Percentiles rank a stretch among this genome's conserved stretches.
Conservation (phyloP, 495 filamentous ascomycete species). For the Penicillium nucicola region DNA sequence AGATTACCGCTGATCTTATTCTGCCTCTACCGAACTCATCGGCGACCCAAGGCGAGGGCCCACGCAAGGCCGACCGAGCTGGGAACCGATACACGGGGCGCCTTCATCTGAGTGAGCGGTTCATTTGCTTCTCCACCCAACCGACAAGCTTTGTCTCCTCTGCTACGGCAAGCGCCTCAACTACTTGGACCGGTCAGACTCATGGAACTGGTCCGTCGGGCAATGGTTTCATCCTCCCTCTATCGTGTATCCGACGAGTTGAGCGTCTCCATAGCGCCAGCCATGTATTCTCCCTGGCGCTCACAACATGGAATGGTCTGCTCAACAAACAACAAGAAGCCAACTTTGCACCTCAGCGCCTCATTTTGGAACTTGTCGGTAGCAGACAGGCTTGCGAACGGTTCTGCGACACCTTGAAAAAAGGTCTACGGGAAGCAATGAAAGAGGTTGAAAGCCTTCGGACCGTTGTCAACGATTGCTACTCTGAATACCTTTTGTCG, state of each 20-base stretch:
- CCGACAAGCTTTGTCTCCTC: constrained; percentile 80
- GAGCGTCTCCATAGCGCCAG: constrained; percentile 88
- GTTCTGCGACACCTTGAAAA: constrained; percentile 94
- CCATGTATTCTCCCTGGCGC: constrained; percentile 85
- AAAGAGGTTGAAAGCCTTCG: constrained; percentile 82
- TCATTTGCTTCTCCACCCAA: constrained; percentile 93
- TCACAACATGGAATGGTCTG: constrained; percentile 92
- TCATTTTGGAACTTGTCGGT: constrained; percentile 86
- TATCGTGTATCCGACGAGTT: constrained; percentile 86
- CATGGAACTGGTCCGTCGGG: constrained; percentile 89
- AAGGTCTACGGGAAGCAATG: constrained; percentile 77
- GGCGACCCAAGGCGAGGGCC: constrained; percentile 56
- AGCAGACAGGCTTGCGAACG: constrained; percentile 85
- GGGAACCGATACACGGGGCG: constrained; percentile 91
- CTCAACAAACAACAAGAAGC: constrained; percentile 51
- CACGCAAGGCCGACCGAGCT: constrained; percentile 52
- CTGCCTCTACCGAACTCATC: constrained; percentile 59
- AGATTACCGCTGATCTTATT: constrained; percentile 93
- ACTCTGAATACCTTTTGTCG: constrained; percentile 86
- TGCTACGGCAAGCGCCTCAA: constrained; percentile 71
- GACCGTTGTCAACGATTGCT: constrained; percentile 74
- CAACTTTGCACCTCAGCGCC: constrained; percentile 65
- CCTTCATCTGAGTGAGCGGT: constrained; percentile 89
- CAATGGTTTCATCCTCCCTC: constrained; percentile 93
- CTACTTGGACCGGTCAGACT: constrained; percentile 80